phyloP scores from a whole-genome alignment of 805 yeast genomes.

The Suhomyces sp. region DNA sequence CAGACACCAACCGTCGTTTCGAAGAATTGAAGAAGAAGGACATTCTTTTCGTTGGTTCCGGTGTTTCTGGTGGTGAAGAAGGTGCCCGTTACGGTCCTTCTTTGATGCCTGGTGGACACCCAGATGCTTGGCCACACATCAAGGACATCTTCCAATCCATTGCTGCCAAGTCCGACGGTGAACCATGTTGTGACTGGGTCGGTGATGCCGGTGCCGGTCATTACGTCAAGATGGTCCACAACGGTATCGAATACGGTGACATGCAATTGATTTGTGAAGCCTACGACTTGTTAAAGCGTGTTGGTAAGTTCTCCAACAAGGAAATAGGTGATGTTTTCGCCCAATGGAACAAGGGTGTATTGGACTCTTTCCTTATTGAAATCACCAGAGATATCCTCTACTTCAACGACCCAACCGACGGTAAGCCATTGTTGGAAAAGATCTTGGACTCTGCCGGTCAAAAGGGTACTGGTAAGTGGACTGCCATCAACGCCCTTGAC shows the following conservation, averaged over 20 bases:
- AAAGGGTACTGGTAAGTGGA: constrained; percentile 99
- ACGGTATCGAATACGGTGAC: constrained; percentile 99
- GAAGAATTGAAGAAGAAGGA: constrained; percentile 86
- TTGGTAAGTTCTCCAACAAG: constrained; percentile 83
- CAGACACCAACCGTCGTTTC: constrained; percentile 96
- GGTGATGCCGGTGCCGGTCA: constrained; percentile 99
- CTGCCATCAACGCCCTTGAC: constrained; percentile 96
- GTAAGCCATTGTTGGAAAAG: constrained; percentile 92
- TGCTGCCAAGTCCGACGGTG: constrained; percentile 95
- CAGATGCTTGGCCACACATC: constrained; percentile 98
- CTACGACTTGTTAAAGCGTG: constrained; percentile 91
- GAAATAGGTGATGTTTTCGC: constrained; percentile 92
- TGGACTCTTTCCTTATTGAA: constrained; percentile 95
- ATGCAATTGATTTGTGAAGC: constrained; percentile 99
- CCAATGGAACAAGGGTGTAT: constrained; percentile 95
- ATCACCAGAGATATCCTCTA: constrained; percentile 93
- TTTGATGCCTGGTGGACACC: constrained; percentile 98
- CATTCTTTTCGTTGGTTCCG: constrained; percentile 92
- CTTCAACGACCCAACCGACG: constrained; percentile 80
- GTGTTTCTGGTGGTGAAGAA: constrained; percentile 99
- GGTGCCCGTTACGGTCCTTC: constrained; percentile 99
- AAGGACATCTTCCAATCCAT: constrained; percentile 95
- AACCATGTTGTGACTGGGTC: constrained; percentile 99
- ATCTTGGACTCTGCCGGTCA: constrained; percentile 97
- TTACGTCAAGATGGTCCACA: constrained; percentile 99